These are phyloP conservation scores for Cladophialophora chaetospira DNA, from an alignment of 2,329 filamentous ascomycete genomes.

Conservation along the genomic window DNA sequence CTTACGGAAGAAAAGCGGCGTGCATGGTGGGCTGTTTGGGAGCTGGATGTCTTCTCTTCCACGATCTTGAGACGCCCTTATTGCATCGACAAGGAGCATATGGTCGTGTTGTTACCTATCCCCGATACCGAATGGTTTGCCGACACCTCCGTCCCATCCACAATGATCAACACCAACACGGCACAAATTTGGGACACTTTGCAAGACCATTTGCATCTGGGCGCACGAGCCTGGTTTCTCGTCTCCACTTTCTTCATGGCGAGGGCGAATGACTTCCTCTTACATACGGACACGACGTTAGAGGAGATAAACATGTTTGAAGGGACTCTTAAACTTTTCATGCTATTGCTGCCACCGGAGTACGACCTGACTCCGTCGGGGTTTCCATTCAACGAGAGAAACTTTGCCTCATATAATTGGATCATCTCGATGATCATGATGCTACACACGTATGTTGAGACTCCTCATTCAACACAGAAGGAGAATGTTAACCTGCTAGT, in stretches of 20 bases:
- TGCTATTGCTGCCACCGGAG: slow-evolving; percentile 1
- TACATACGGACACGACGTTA: not conserved
- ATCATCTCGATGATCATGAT: slow-evolving; percentile 2
- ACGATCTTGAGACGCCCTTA: no score
- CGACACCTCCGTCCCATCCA: slow-evolving; percentile 3
- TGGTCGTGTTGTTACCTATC: no score
- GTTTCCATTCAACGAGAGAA: slow-evolving; percentile 1
- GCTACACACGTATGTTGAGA: slow-evolving; percentile 6
- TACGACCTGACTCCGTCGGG: not conserved
- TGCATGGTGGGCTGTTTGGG: no score
- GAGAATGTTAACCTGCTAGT: slow-evolving; percentile 1
- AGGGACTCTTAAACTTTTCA: not conserved
- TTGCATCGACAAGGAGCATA: no score
- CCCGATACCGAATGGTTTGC: no score
- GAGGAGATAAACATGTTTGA: slow-evolving; percentile 6
- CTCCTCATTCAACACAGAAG: not conserved
- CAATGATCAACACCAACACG: not conserved
- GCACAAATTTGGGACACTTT: slow-evolving; percentile 2
- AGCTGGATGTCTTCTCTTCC: no score
- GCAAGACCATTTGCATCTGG: not conserved
- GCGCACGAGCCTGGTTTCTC: slow-evolving; percentile 12
- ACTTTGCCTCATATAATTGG: slow-evolving; percentile 8
- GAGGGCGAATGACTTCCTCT: not conserved
- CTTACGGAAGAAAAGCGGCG: no score
- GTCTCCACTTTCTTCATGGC: slow-evolving; percentile 11